Conservation (phyloP, 2,329 filamentous ascomycete species). For the Fusarium pilosicola region DNA sequence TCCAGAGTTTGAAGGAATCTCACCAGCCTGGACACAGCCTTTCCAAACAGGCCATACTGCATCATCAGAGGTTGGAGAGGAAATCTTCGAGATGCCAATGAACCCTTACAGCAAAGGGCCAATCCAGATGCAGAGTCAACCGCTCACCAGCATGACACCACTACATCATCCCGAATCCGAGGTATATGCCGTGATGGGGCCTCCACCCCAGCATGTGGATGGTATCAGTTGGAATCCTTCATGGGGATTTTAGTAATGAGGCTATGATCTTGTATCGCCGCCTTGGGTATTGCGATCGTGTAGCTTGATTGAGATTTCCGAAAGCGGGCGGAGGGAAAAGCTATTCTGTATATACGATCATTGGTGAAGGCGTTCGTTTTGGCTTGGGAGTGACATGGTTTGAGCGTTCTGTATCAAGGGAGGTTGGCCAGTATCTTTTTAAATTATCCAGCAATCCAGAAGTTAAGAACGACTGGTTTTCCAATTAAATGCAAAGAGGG, state of each 20-base stretch:
- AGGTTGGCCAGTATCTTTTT: not conserved
- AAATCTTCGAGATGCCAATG: constrained; percentile 38
- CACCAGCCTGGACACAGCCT: constrained; percentile 36
- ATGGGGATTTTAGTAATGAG: constrained; percentile 34
- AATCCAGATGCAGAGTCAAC: constrained; percentile 22
- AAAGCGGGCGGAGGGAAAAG: not conserved
- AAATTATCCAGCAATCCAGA: not conserved
- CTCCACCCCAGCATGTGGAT: constrained; percentile 18
- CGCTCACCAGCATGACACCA: constrained; percentile 7
- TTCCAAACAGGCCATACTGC: constrained; percentile 33
- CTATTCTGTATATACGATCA: not conserved
- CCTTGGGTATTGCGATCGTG: not conserved
- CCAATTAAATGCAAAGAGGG: not conserved
- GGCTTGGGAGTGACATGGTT: not conserved
- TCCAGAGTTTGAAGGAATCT: constrained; percentile 34
- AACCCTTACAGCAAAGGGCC: constrained; percentile 29
- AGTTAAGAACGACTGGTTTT: not conserved
- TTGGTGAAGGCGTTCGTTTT: not conserved
- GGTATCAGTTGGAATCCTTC: constrained; percentile 26
- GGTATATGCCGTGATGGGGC: constrained; percentile 23
- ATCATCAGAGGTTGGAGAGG: constrained; percentile 35
- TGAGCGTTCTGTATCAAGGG: constrained; percentile 16
- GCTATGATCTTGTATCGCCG: not conserved
- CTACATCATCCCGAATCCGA: constrained; percentile 19
- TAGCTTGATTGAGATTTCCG: not conserved